These are phyloP conservation scores for Scheffersomyces quercinus DNA, from an alignment of 1,139 yeast genomes.

Conservation along the genomic window DNA sequence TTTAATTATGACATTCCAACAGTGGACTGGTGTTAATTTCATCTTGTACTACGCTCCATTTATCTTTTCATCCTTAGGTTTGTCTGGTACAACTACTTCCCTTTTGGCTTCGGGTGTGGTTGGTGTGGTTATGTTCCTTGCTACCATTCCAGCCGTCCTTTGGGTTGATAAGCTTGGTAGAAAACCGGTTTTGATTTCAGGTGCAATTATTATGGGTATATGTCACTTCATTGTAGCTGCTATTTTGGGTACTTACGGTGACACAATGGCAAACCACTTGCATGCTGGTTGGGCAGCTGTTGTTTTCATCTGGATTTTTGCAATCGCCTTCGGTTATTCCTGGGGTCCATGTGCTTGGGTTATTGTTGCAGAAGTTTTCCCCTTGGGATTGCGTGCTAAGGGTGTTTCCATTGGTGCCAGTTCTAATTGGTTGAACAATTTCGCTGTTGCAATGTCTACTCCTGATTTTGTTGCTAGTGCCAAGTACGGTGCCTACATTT, in stretches of 20 bases:
- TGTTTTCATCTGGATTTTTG: slow-evolving; percentile 10
- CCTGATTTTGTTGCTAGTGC: slow-evolving; percentile 42
- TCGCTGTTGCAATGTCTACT: slow-evolving; percentile 51
- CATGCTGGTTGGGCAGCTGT: not conserved
- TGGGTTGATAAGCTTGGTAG: slow-evolving; percentile 28
- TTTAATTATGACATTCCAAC: slow-evolving; percentile 59
- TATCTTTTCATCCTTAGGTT: slow-evolving; percentile 56
- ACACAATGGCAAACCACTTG: slow-evolving; percentile 19
- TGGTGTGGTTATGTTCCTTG: slow-evolving; percentile 24
- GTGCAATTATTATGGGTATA: slow-evolving; percentile 27
- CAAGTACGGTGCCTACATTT: slow-evolving; percentile 47
- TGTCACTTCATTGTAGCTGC: slow-evolving; percentile 43
- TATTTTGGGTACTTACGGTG: slow-evolving; percentile 22
- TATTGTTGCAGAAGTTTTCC: slow-evolving; percentile 20
- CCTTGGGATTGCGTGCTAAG: slow-evolving; percentile 25
- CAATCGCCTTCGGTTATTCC: slow-evolving; percentile 20
- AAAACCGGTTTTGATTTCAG: slow-evolving; percentile 26
- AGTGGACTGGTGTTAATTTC: slow-evolving; percentile 67
- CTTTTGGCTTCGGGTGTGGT: slow-evolving; percentile 29
- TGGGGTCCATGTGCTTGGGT: slow-evolving; percentile 29
- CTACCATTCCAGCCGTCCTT: slow-evolving; percentile 29
- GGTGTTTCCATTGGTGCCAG: slow-evolving; percentile 50
- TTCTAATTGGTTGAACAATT: slow-evolving; percentile 49
- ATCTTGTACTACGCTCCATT: slow-evolving; percentile 65
- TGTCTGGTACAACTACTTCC: slow-evolving; percentile 44